phyloP scores from a whole-genome alignment of 805 yeast species.

The Cyberlindnera misumaiensis region DNA sequence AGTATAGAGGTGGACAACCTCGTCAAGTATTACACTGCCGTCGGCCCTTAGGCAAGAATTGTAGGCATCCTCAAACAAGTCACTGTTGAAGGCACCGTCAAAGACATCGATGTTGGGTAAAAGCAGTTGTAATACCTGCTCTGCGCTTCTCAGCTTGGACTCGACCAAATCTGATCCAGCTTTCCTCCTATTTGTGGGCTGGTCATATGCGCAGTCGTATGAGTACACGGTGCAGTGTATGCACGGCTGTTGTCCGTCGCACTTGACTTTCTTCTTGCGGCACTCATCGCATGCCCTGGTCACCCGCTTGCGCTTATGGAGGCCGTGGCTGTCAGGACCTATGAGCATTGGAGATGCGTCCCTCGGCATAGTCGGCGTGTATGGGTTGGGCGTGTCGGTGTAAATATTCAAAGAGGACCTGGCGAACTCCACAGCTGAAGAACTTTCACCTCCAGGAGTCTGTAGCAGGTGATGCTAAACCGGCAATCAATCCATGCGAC shows the following conservation, averaged over 20 bases:
- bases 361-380: no score
- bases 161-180: conserved; percentile 28
- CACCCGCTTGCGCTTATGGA: conserved; percentile 53
- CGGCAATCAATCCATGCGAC: no score
- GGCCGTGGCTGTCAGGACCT: no score
- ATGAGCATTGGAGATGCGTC: no score
- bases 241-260: conserved; percentile 77
- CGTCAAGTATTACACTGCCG: conserved; percentile 5
- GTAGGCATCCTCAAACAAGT: conserved; percentile 16
- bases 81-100: conserved; percentile 24
- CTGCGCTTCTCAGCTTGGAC: conserved; percentile 29
- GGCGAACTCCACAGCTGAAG: no score
- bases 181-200: conserved; percentile 41
- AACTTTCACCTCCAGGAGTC: no score
- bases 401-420: no score
- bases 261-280: conserved; percentile 68
- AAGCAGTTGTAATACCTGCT: conserved; percentile 27
- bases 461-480: no score
- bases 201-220: conserved; percentile 78
- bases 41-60: background rate
- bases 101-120: conserved; percentile 35
- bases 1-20: conserved; percentile 9
- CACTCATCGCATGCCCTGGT: conserved; percentile 74
- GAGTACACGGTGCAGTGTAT: conserved; percentile 76
- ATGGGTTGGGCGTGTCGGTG: no score